Base-by-base conservation (phyloP, 2,329 filamentous ascomycete species). In the Botryotinia narcissicola region DNA sequence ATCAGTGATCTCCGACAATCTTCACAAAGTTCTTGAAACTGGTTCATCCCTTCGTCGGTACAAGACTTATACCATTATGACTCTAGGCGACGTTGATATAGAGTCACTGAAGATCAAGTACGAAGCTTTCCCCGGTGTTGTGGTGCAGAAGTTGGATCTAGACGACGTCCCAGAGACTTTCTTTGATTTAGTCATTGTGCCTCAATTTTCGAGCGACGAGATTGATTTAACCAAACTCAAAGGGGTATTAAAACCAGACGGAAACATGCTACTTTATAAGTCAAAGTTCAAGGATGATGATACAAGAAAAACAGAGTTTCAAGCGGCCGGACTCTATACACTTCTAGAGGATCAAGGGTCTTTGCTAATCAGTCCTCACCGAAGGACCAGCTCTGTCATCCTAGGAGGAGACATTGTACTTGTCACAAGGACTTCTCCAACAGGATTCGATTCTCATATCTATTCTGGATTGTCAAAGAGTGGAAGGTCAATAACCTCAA, bases 31-130 rank as follows among this genome's bases (percentile, higher is more conserved):
- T n/a, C 67, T 70, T 70, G 67, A 70, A 44, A 46, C 54, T 14
- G 48, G 67, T n/a, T 70, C 67, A 35, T 70, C 67, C 5, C 40
- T 70, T 44, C 54, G 57, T 60, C 67, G 67, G 3, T 70, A 70
- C 29, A 61, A 70, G 29, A 70, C 37, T 61, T 70, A 61, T 14
- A 70, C 67, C 7, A 4, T 70, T 44, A 57, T 59, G n/a, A 4
- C n/a, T 35, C 29, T 35, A 37, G 16, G 25, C 9, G 18, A 42
- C 16, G 20, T 61, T 20, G 67, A 70, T 46, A 32, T 61, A 22
- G 20, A 70, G 32, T 7, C 40, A 32, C 4, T 60, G 7, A 32
- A n/a, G 16, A 2, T 20, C 20, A 61, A 70, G 57, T 70, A 70
- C 22, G 54, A 60, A 35, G 32, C 67, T n/a, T 70, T 70, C 29